These are phyloP conservation scores for Lasiodiplodia sp. DNA, from an alignment of 2,329 filamentous ascomycete species.

Conservation along the genomic window DNA sequence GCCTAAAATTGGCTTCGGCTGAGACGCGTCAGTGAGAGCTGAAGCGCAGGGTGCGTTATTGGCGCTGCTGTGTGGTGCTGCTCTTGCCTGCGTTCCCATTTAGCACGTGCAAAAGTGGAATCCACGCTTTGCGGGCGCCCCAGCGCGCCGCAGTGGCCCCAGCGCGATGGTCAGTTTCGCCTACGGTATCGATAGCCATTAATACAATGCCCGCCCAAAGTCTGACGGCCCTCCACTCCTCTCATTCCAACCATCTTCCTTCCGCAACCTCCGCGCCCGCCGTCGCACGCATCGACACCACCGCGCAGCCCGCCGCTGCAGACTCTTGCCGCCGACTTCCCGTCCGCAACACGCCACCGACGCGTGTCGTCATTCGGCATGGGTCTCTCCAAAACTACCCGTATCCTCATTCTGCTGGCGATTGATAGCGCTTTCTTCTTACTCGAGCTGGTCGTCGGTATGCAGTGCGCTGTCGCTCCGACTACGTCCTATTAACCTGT, in stretches of 20 bases:
- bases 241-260: background rate
- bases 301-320: conserved; percentile 1
- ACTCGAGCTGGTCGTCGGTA: conserved; percentile 80
- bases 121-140: background rate
- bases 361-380: conserved; percentile 56
- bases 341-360: conserved; percentile 4
- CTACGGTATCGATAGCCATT: conserved; percentile 20
- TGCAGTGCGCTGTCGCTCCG: conserved; percentile 34
- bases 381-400: conserved; percentile 89
- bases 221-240: background rate
- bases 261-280: background rate
- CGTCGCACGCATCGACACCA: background rate
- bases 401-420: conserved; percentile 89
- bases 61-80: background rate
- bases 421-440: conserved; percentile 93
- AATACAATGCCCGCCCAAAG: conserved; percentile 15
- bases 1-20: conserved; percentile 6
- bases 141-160: background rate
- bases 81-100: background rate
- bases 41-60: background rate
- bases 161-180: background rate
- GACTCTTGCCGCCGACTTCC: background rate
- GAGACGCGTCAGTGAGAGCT: conserved; percentile 4
- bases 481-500: conserved; percentile 28
- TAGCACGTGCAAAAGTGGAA: background rate